Conservation (phyloP, 2,329 filamentous ascomycete genomes). For the Fusarium nodosum region DNA sequence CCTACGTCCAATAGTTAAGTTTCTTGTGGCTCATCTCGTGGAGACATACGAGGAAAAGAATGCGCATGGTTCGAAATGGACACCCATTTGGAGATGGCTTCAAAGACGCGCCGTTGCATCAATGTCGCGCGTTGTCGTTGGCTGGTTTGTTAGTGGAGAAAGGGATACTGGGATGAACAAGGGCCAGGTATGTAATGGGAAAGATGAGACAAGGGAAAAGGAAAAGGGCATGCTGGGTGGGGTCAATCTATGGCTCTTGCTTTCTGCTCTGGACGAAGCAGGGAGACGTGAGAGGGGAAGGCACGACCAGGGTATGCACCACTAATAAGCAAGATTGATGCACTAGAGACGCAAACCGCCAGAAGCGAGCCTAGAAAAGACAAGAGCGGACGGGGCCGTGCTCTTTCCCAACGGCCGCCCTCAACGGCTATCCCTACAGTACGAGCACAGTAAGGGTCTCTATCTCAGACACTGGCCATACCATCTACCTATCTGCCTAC, state of each 20-base stretch:
- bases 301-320: conserved; percentile 23
- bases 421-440: conserved; percentile 49
- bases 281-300: conserved; percentile 37
- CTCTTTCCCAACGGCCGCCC: conserved; percentile 50
- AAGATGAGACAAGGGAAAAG: conserved; percentile 46
- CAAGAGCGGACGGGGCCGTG: conserved; percentile 49
- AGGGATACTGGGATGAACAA: conserved; percentile 38
- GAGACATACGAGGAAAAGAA: conserved; percentile 29
- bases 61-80: conserved; percentile 31
- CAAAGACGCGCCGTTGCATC: conserved; percentile 44
- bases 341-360: conserved; percentile 38
- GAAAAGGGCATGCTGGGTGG: conserved; percentile 30
- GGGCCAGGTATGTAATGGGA: conserved; percentile 25
- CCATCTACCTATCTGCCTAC: not conserved
- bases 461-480: conserved; percentile 30
- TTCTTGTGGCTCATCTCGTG: conserved; percentile 27
- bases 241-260: conserved; percentile 13
- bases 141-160: conserved; percentile 47
- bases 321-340: conserved; percentile 29
- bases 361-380: conserved; percentile 45
- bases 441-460: conserved; percentile 22
- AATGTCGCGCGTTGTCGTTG: conserved; percentile 47
- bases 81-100: conserved; percentile 47
- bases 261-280: conserved; percentile 34
- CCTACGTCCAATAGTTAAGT: conserved; percentile 9